Evolutionary conservation across 2,329 filamentous ascomycete species (phyloP), one percentile per base, ranked within the genome.

Genomic region (Incumbomyces lentus): DNA sequence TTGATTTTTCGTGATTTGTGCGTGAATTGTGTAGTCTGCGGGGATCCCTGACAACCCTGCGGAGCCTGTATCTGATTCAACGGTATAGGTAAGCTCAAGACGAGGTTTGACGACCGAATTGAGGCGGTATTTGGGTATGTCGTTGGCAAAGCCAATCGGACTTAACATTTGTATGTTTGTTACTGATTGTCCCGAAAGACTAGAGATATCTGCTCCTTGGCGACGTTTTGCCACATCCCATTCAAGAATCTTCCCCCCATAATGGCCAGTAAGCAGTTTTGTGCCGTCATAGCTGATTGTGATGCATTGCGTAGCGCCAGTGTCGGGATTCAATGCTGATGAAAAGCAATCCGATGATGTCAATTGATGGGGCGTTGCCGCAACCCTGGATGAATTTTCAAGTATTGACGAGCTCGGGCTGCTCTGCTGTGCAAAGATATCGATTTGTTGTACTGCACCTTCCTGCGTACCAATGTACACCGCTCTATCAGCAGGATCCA

Each of bases 401-500:
- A 37, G 22, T 3, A 46, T 30, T 13, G 45, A 44, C 18, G 40
- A 42, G 6, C 33, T 38, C 17, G 30, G 19, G 6, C 39, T 47
- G 16, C 13, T 30, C 38, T 37, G 36, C 5, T 47, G 46, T 30
- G 32, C 31, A 58, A 68, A 90, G 60, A 96, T 77, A 58, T 95
- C 85, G 14, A 94, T 69, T 12, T 85, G 74, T 61, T 87, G 90
- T 14, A 95, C 68, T 44, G 80, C 84, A 16, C 86, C 85, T 60
- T 93, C 84, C 44, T 86, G 82, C 54, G 86, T 84, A 2, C 84
- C 83, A 37, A 84, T 78, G 58, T 89, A 94, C 48, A 92, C 78
- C 3, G 84, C 87, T 44, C 90, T 78, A 53, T 90, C 83, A 50
- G 82, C 86, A 1, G 89, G 84, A 63, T 96, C 92, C 3, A 96